These are phyloP conservation scores for Lachancea meyersii DNA, from an alignment of 805 yeast species.

Conservation along the genomic window DNA sequence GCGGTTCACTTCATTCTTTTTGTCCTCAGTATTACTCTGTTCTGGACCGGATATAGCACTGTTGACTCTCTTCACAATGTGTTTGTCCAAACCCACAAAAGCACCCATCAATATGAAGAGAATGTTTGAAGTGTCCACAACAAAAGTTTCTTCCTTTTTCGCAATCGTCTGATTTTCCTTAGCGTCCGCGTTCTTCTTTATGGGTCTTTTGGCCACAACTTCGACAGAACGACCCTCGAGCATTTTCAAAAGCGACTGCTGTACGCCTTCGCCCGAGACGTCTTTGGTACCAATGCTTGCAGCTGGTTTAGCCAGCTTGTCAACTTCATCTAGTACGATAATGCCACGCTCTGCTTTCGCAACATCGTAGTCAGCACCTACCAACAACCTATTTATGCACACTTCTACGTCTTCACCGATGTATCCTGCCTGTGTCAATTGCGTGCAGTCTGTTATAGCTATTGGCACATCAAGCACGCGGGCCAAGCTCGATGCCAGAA, in stretches of 20 bases:
- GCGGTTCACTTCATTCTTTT: constrained; percentile 11
- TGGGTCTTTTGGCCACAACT: constrained; percentile 41
- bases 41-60: constrained; percentile 19
- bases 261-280: constrained; percentile 62
- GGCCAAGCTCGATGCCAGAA: constrained; percentile 51
- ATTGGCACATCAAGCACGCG: constrained; percentile 48
- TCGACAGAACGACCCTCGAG: constrained; percentile 52
- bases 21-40: constrained; percentile 5
- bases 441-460: constrained; percentile 56
- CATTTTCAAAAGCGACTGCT: constrained; percentile 50
- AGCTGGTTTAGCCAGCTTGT: constrained; percentile 48
- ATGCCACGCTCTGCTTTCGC: constrained; percentile 51
- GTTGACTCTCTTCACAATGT: constrained; percentile 38
- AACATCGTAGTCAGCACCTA: constrained; percentile 46
- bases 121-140: constrained; percentile 50
- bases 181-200: constrained; percentile 23
- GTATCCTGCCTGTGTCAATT: constrained; percentile 58
- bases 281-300: constrained; percentile 46
- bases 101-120: constrained; percentile 57
- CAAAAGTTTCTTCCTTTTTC: constrained; percentile 39
- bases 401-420: constrained; percentile 60
- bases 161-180: constrained; percentile 30
- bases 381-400: constrained; percentile 47
- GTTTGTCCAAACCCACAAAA: constrained; percentile 50
- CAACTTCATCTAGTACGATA: constrained; percentile 54